A percentile compares a stretch with the other conserved stretches of the same genome.
phyloP scores from a whole-genome alignment of 2,329 filamentous ascomycete species.

The Colletotrichum sp. region DNA sequence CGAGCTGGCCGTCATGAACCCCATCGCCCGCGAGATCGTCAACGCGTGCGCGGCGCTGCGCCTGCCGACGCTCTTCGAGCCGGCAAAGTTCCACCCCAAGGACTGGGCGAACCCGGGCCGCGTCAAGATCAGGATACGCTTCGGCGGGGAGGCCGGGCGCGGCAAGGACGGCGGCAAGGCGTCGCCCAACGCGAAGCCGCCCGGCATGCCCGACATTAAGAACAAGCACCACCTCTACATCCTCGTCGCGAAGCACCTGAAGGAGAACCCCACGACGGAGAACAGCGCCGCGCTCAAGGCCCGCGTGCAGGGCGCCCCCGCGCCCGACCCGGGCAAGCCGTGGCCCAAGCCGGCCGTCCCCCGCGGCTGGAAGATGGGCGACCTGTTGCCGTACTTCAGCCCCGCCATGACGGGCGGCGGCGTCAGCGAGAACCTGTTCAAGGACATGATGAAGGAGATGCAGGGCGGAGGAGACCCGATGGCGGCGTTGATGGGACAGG shows the following conservation, averaged over 20 bases:
- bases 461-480: slow-evolving; percentile 52
- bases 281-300: slow-evolving; percentile 71
- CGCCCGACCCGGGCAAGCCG: slow-evolving; percentile 66
- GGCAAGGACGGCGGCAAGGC: slow-evolving; percentile 60
- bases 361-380: slow-evolving; percentile 88
- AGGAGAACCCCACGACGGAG: slow-evolving; percentile 78
- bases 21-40: slow-evolving; percentile 87
- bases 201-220: slow-evolving; percentile 59
- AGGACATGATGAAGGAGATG: slow-evolving; percentile 98
- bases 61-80: slow-evolving; percentile 81
- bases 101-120: slow-evolving; percentile 98
- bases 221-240: slow-evolving; percentile 88
- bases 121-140: slow-evolving; percentile 65
- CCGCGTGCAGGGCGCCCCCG: slow-evolving; percentile 74
- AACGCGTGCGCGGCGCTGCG: slow-evolving; percentile 80
- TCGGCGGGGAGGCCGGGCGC: slow-evolving; percentile 12
- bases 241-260: slow-evolving; percentile 78
- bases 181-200: slow-evolving; percentile 22
- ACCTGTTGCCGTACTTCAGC: slow-evolving; percentile 84
- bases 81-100: slow-evolving; percentile 90
- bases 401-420: slow-evolving; percentile 91
- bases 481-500: slow-evolving; percentile 46
- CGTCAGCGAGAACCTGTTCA: slow-evolving; percentile 91
- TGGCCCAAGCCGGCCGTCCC: slow-evolving; percentile 79
- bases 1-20: slow-evolving; percentile 78